A percentile compares a stretch with the other conserved stretches of the same genome.
These are phyloP conservation scores for Primulina huaijiensis DNA, from an alignment of 257 asterid species.

Conservation along the genomic window DNA sequence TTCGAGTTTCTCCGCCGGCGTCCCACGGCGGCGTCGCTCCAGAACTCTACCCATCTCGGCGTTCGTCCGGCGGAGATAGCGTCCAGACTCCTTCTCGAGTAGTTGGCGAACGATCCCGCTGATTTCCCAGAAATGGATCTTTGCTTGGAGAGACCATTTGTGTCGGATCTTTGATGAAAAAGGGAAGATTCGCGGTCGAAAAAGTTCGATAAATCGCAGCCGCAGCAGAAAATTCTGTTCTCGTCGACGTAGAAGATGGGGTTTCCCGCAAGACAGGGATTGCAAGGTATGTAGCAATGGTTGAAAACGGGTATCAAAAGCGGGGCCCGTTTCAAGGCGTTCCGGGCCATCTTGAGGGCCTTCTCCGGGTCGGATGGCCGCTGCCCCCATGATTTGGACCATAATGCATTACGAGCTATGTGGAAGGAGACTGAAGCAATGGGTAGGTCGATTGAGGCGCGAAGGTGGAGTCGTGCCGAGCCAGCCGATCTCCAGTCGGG, in stretches of 20 bases:
- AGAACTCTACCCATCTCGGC: constrained; percentile 7
- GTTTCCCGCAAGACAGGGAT: constrained; percentile 80
- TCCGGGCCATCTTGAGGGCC: constrained; percentile 72
- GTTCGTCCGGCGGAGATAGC: neutral
- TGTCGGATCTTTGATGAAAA: constrained; percentile 34
- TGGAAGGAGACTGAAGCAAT: constrained; percentile 82
- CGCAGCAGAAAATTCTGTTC: constrained; percentile 75
- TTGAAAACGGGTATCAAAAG: constrained; percentile 74
- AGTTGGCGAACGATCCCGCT: neutral
- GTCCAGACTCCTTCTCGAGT: neutral
- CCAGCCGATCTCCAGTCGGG: constrained; percentile 94
- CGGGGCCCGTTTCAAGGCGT: constrained; percentile 79
- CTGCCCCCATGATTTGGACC: constrained; percentile 93
- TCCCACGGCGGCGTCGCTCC: neutral
- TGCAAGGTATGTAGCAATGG: constrained; percentile 86
- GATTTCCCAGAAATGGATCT: constrained; percentile 33
- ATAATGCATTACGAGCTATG: constrained; percentile 71
- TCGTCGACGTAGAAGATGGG: constrained; percentile 91
- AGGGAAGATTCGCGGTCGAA: constrained; percentile 74
- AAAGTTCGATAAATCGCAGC: constrained; percentile 75
- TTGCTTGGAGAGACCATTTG: constrained; percentile 37
- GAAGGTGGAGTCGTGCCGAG: constrained; percentile 72
- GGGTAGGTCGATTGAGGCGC: constrained; percentile 77
- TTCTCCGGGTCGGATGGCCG: constrained; percentile 68
- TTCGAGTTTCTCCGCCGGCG: neutral